Evolutionary conservation across 805 yeast species (phyloP).

Genomic region (Metschnikowia kofuensis): DNA sequence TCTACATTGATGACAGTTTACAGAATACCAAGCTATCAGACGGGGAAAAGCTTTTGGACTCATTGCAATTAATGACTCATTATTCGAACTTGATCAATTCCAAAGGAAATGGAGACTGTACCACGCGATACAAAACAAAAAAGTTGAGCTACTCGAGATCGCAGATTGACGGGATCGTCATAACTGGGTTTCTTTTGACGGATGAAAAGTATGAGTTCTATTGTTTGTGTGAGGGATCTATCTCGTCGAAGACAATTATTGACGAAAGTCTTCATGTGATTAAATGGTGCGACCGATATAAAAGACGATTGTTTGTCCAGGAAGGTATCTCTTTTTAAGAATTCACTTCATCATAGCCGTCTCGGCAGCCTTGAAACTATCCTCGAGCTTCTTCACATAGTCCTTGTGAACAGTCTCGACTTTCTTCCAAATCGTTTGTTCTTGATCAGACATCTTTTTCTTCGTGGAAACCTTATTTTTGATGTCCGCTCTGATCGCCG

Average conservation of each 20-base stretch:
- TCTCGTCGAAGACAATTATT: slow-evolving; percentile 55
- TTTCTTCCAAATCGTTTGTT: slow-evolving; percentile 52
- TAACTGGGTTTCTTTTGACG: slow-evolving; percentile 38
- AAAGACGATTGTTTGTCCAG: slow-evolving; percentile 66
- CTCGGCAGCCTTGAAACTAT: slow-evolving; percentile 37
- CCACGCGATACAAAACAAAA: slow-evolving; percentile 22
- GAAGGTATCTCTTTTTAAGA: slow-evolving; percentile 44
- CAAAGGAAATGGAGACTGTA: slow-evolving; percentile 18
- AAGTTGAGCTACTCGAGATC: slow-evolving; percentile 47
- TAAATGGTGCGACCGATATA: slow-evolving; percentile 72
- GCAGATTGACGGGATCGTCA: slow-evolving; percentile 21
- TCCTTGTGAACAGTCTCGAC: slow-evolving; percentile 70
- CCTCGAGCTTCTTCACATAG: slow-evolving; percentile 56
- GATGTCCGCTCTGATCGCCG: slow-evolving; percentile 42
- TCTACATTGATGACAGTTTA: slow-evolving; percentile 42
- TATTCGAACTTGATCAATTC: slow-evolving; percentile 28
- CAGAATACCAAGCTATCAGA: slow-evolving; percentile 15
- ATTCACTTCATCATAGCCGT: slow-evolving; percentile 39
- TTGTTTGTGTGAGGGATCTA: slow-evolving; percentile 41
- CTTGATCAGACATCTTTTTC: slow-evolving; percentile 52
- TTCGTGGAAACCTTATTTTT: slow-evolving; percentile 51
- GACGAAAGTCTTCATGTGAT: slow-evolving; percentile 62
- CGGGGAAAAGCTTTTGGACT: slow-evolving; percentile 23
- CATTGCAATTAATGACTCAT: slow-evolving; percentile 38
- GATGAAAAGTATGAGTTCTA: slow-evolving; percentile 35